Evolutionary conservation across 441 rosid genomes (phyloP).

Genomic region (Monsonia emarginata): DNA sequence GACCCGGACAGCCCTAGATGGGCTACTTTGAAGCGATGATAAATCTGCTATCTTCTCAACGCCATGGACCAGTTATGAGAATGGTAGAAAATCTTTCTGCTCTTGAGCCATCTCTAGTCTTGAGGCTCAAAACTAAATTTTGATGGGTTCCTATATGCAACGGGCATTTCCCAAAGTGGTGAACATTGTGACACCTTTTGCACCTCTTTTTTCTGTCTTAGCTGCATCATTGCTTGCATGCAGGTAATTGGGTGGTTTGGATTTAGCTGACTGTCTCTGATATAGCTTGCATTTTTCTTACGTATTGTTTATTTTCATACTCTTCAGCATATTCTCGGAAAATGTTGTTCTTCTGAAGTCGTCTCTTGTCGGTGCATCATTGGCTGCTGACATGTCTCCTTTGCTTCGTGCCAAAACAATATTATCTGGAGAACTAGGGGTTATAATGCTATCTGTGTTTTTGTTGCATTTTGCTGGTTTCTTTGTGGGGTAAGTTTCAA

Average conservation of each 20-base stretch:
- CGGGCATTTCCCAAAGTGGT: conserved; percentile 39
- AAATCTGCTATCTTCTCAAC: too few relatives aligned
- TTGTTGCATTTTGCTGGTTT: conserved; percentile 48
- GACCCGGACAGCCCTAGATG: too few relatives aligned
- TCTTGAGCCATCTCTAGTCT: too few relatives aligned
- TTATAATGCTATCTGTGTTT: conserved; percentile 35
- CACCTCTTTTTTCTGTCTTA: conserved; percentile 53
- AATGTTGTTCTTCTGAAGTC: conserved; percentile 43
- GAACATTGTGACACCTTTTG: conserved; percentile 37
- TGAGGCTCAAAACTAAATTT: too few relatives aligned
- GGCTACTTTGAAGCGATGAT: too few relatives aligned
- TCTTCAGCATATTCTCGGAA: conserved; percentile 46
- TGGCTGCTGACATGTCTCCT: conserved; percentile 30
- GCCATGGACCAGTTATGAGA: too few relatives aligned
- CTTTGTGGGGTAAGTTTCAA: conserved; percentile 41
- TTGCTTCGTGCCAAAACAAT: conserved; percentile 22
- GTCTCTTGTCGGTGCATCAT: conserved; percentile 25
- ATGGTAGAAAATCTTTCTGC: too few relatives aligned
- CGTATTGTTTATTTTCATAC: neutral
- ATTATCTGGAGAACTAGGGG: conserved; percentile 41
- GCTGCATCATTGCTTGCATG: conserved; percentile 48
- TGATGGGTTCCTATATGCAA: conserved; percentile 42
- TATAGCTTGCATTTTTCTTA: neutral
- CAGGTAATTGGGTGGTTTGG: conserved; percentile 33
- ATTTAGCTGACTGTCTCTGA: conserved; percentile 4